These are phyloP conservation scores for Candida coleopterorum DNA, from an alignment of 805 yeast genomes.

Conservation along the genomic window DNA sequence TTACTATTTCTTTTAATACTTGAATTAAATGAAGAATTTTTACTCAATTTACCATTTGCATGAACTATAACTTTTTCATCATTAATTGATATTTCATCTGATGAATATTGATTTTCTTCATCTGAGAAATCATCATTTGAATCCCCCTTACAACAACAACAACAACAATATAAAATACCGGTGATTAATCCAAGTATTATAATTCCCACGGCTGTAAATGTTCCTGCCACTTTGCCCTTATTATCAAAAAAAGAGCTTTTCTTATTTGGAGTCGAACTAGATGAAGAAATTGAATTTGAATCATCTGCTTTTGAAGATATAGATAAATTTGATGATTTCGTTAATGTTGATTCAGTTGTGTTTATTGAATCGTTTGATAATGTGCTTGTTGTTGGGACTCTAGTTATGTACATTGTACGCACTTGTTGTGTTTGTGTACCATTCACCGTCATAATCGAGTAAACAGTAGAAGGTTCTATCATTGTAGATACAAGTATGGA, in stretches of 20 bases:
- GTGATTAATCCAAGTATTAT: constrained; percentile 44
- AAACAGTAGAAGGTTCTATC: constrained; percentile 26
- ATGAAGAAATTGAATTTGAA: constrained; percentile 10
- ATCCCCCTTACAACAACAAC: constrained; percentile 13
- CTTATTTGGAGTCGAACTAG: constrained; percentile 21
- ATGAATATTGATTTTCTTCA: constrained; percentile 35
- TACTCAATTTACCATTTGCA: not conserved
- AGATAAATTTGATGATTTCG: not conserved
- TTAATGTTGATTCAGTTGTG: constrained; percentile 7
- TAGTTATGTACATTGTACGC: constrained; percentile 11
- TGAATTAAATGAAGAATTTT: constrained; percentile 6
- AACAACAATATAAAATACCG: constrained; percentile 38
- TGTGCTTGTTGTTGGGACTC: constrained; percentile 11
- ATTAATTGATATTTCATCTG: constrained; percentile 24
- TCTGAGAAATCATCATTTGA: constrained; percentile 17
- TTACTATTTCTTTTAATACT: constrained; percentile 30
- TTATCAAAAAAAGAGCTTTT: constrained; percentile 52
- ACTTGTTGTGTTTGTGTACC: constrained; percentile 21
- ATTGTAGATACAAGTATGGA: constrained; percentile 13
- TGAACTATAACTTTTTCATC: constrained; percentile 13
- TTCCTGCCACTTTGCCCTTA: constrained; percentile 80
- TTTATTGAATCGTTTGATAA: not conserved
- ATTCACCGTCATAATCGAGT: constrained; percentile 29
- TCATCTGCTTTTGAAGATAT: constrained; percentile 10
- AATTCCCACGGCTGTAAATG: constrained; percentile 75